Conservation (phyloP, 2,329 filamentous ascomycete genomes). For the Fusarium dlaminii region DNA sequence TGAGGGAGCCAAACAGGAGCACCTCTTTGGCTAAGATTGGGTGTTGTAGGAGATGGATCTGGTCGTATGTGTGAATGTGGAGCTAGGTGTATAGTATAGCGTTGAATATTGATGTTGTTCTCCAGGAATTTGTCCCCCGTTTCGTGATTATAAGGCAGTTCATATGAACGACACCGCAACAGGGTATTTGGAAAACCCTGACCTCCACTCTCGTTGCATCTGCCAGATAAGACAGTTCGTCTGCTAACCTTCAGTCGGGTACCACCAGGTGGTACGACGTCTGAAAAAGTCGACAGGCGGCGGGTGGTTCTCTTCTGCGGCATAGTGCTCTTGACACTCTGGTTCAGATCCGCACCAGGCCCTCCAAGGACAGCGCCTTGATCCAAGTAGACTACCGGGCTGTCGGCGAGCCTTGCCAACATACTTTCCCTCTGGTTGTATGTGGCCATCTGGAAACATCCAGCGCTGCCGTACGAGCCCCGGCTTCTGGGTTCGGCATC, state of each 20-base stretch:
- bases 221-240: background rate
- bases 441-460: background rate
- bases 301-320: background rate
- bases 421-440: background rate
- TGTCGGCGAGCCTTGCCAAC: background rate
- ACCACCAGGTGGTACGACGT: rapidly evolving
- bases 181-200: background rate
- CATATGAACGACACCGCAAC: background rate
- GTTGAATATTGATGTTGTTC: background rate
- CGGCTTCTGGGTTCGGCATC: background rate
- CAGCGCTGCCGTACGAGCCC: slow-evolving; percentile 3
- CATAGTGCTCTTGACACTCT: background rate
- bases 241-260: background rate
- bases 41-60: background rate
- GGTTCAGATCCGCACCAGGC: rapidly evolving
- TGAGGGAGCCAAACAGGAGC: slow-evolving; percentile 60
- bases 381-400: background rate
- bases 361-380: background rate
- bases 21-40: slow-evolving; percentile 34
- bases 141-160: background rate
- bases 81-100: background rate
- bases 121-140: background rate
- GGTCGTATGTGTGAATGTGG: too few species aligned
- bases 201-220: background rate
- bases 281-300: rapidly evolving